Base-by-base conservation (phyloP, 2,329 filamentous ascomycete genomes). In the Paraconiothyrium sp. region DNA sequence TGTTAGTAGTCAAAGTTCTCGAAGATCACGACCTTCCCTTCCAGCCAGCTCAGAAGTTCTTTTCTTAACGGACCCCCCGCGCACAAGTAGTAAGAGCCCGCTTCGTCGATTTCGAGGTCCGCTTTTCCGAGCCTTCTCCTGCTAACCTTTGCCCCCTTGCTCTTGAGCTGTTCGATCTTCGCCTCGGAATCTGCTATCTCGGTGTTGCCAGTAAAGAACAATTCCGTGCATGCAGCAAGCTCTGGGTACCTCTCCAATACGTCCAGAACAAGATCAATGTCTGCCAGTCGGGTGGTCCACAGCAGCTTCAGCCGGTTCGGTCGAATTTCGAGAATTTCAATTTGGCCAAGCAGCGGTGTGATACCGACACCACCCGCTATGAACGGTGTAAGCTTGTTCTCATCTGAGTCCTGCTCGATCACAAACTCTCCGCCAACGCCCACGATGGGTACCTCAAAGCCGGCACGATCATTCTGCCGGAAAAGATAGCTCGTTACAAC, bases 341-440 rank as follows among this genome's bases (percentile, higher is more conserved):
- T 72, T 68, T 92, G 90, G 0, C 89, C 88, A n/a, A 96, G 81
- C 3, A 95, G 69, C 1, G 93, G 93, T 32, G 93, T 97, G 63
- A 96, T 92, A 0, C 93, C 93, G 7, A 97, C 91, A 3, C 93
- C 93, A 0, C 87, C 92, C 6, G 92, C 92, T 3, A 96, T 78
- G 66, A 94, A 95, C 0, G 82, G 82, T 1, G 84, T 73, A 0
- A 88, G 78, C 1, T 80, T 78, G 37, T 79, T 65, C n/a, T 13
- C n/a, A 27, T n/a, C 34, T 63, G 63, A 8, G 71, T 68, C 71
- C 35, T 80, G 74, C 16, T 69, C 68, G 27, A 88, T 77, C 16
- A 69, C 75, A 64, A 90, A 90, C 2, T 83, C 81, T 1, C 92
- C 93, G 0, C 90, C 92, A 64, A 96, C 92, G 0, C 91, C 93